Evolutionary conservation across 768 basidiomycete species (phyloP), one percentile per base, ranked within the genome.

Genomic region (Myochromella boudieri): DNA sequence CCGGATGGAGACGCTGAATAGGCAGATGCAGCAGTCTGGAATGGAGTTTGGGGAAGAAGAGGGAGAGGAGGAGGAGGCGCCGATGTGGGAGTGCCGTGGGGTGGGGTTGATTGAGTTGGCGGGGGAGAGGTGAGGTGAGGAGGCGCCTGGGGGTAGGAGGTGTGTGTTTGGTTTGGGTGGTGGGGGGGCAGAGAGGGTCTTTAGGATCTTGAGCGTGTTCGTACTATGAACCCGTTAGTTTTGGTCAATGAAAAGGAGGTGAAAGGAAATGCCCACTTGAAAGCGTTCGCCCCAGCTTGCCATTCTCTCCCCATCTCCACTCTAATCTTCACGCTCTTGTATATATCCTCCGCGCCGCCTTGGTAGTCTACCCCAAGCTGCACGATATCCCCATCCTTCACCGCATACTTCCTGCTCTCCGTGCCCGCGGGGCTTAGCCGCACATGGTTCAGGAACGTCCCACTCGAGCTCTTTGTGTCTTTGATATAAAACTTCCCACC

Each of bases 281-380:
- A 99, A 32, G 84, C 88, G 70, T 97, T 97, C 0, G 84, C 81
- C 0, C 72, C 79, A 1, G 83, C 72, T 64, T 97, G 93, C 95
- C 94, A 97, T 64, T 94, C 94, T 50, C 95, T 70, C 2, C 77
- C 77, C 14, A 97, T 66, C 68, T 99, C 95, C 41, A 97, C 74
- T 54, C 90, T 78, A 63, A 99, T 97, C 80, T 95, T 97, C 49
- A 98, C 91, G 48, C 89, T 91, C 70, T 97, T 88, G 67, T 95
- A 97, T 42, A 95, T 93, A 66, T 97, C 95, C 71, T 97, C 94
- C 6, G 90, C 82, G 0, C 95, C 95, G 5, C 95, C 95, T 65
- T 97, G 95, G 68, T 97, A 99, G 63, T 98, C 95, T 21, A 98
- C 92, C 2, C 95, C 95, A 1, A 97, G 82, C 68, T 97, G 95